Conservation (phyloP, 495 filamentous ascomycete genomes). For the Barbatosphaeria neglecta region DNA sequence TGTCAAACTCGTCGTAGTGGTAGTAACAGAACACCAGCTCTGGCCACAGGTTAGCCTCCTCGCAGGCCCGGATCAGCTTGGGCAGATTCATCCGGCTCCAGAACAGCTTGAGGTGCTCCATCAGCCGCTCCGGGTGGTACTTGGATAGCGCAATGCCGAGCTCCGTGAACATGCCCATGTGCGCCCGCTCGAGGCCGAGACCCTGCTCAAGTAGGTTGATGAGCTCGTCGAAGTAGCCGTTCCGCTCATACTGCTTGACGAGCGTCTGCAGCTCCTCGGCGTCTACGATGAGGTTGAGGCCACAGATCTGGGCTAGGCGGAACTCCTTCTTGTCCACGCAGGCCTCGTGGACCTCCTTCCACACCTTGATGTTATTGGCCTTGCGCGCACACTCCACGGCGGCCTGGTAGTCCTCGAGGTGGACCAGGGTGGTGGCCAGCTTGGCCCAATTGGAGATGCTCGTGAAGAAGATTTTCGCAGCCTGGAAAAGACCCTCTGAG, state of each 20-base stretch:
- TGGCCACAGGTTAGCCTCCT: conserved; percentile 94
- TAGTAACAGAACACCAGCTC: conserved; percentile 98
- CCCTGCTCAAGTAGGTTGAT: conserved; percentile 91
- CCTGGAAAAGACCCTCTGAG: conserved; percentile 85
- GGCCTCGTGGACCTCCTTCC: conserved; percentile 97
- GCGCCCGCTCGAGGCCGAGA: conserved; percentile 75
- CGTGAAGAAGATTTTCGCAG: conserved; percentile 96
- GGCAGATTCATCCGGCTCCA: conserved; percentile 98
- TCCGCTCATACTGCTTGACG: conserved; percentile 90
- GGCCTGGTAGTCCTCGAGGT: conserved; percentile 93
- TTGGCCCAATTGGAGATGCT: conserved; percentile 99
- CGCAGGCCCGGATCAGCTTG: conserved; percentile 91
- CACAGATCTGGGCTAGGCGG: conserved; percentile 97
- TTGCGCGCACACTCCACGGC: conserved; percentile 98
- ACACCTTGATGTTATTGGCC: conserved; percentile 98
- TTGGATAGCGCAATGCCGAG: conserved; percentile 91
- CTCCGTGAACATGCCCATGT: conserved; percentile 91
- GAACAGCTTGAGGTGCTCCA: conserved; percentile 99
- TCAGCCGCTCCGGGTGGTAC: conserved; percentile 90
- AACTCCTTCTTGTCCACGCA: conserved; percentile 99
- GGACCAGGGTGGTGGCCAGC: conserved; percentile 91
- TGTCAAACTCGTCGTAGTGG: conserved; percentile 99
- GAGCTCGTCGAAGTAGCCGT: conserved; percentile 97
- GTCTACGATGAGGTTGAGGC: conserved; percentile 96
- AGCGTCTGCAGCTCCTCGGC: conserved; percentile 91